These are phyloP conservation scores for Quercus agrifolia DNA, from an alignment of 306 rosid species.

Conservation along the genomic window DNA sequence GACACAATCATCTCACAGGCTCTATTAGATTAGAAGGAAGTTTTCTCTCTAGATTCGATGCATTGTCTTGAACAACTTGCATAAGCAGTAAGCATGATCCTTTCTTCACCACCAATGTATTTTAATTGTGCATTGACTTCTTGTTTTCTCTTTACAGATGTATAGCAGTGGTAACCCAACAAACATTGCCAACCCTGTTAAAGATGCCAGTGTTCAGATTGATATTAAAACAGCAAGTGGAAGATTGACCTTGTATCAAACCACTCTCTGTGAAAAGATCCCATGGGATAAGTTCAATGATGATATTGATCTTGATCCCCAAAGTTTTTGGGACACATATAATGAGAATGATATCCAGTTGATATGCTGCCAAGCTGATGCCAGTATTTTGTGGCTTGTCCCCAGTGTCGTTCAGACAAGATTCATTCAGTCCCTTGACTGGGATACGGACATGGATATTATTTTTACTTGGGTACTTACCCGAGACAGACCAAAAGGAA, in stretches of 20 bases:
- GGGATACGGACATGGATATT: conserved; percentile 57
- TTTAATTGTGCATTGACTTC: not conserved
- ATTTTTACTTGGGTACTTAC: conserved; percentile 68
- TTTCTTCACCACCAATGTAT: not conserved
- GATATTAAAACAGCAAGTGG: conserved; percentile 84
- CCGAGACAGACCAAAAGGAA: conserved; percentile 91
- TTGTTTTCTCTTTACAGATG: conserved; percentile 56
- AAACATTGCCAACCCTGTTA: conserved; percentile 91
- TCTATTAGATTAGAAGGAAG: not conserved
- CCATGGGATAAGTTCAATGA: conserved; percentile 54
- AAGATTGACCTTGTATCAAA: conserved; percentile 81
- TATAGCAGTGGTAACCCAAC: conserved; percentile 99
- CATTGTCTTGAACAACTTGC: not conserved
- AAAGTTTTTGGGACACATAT: conserved; percentile 61
- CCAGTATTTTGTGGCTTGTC: conserved; percentile 86
- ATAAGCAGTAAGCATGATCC: not conserved
- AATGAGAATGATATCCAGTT: conserved; percentile 82
- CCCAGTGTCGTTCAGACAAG: conserved; percentile 67
- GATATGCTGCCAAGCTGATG: conserved; percentile 97
- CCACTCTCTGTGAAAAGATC: conserved; percentile 80
- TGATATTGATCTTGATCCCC: conserved; percentile 53
- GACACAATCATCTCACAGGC: not conserved
- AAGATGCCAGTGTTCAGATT: conserved; percentile 85
- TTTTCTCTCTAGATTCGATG: not conserved
- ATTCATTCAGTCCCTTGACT: conserved; percentile 72